Evolutionary conservation across 2,329 filamentous ascomycete genomes (phyloP), one percentile per base, ranked within the genome.

Genomic region (Cladosporium sp.): DNA sequence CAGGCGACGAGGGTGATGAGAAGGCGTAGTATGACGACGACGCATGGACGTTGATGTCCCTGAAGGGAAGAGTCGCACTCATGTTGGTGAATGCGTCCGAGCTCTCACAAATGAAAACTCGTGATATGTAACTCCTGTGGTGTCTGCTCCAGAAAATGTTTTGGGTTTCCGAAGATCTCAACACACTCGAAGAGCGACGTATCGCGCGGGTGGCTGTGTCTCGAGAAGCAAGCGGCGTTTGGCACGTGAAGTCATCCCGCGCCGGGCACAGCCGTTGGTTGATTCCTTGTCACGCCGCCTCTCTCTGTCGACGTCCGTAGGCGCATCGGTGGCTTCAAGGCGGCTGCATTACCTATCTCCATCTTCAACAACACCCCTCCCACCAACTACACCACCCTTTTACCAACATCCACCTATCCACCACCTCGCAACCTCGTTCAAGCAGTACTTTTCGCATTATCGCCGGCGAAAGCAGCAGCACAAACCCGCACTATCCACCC

Each of bases 21-120:
- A 99, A 99, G 62, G 90, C 89, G 77, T 99, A 99, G 67, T 93
- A 86, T 63, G 92, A 89, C 62, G 88, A 79, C 47, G 92, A 90
- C 58, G 90, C 88, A 71, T 95, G 90, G 69, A 99, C 84, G 70
- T 97, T 99, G 76, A 97, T 95, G 76, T 99, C 93, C 67, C 92
- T 83, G 73, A 91, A 99, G 18, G 92, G 93, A 50, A 85, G 74
- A 49, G 73, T 68, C 50, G 70, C 68, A 57, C 73, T 73, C 79
- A 80, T 82, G 9, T 54, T 51, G 52, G 20, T 20, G 32, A 20
- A 12, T 30, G n/a, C n/a, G n/a, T n/a, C n/a, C 8, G 24, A 3
- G 34, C 17, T 41, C 32, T 11, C 8, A 11, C 15, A 17, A n/a
- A 27, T 41, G 7, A 13, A 24, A 32, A 36, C n/a, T 22, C 1